Evolutionary conservation across 495 filamentous ascomycete genomes (phyloP).

Genomic region (Talaromyces wortmannii): DNA sequence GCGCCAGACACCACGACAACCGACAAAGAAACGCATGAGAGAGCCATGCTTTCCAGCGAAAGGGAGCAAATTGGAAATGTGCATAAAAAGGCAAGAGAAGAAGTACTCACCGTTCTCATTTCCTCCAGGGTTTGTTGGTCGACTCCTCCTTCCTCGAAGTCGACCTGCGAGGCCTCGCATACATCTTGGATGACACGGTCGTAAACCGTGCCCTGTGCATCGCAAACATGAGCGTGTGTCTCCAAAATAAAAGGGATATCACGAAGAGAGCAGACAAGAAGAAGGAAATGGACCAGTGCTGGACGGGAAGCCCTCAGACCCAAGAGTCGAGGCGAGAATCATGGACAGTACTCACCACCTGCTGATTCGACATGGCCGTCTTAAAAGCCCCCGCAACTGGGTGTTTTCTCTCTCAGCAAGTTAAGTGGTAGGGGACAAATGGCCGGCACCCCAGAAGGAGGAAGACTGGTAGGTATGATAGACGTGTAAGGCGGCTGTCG

Average conservation of each 20-base stretch:
- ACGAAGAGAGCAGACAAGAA: conserved; percentile 7
- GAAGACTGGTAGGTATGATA: not conserved
- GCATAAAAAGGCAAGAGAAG: conserved; percentile 16
- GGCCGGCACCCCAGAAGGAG: not conserved
- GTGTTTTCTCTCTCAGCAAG: not conserved
- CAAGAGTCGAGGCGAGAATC: conserved; percentile 8
- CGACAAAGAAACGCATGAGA: not conserved
- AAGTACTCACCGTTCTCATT: conserved; percentile 66
- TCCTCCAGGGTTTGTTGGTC: conserved; percentile 78
- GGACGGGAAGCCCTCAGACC: not conserved
- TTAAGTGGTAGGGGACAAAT: not conserved
- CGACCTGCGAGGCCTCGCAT: conserved; percentile 76
- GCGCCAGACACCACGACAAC: no score
- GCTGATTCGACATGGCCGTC: conserved; percentile 52
- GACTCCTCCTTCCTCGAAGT: conserved; percentile 95
- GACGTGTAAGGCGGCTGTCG: not conserved
- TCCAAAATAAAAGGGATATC: not conserved
- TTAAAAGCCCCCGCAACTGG: not conserved
- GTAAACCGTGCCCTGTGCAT: conserved; percentile 70
- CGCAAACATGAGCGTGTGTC: conserved; percentile 10
- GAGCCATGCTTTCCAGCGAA: not conserved
- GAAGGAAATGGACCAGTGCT: conserved; percentile 6
- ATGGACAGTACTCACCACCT: conserved; percentile 50
- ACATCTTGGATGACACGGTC: conserved; percentile 87
- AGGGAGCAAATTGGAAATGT: not conserved